Base-by-base conservation (phyloP, 2,329 filamentous ascomycete species). In the Claviceps paspali region DNA sequence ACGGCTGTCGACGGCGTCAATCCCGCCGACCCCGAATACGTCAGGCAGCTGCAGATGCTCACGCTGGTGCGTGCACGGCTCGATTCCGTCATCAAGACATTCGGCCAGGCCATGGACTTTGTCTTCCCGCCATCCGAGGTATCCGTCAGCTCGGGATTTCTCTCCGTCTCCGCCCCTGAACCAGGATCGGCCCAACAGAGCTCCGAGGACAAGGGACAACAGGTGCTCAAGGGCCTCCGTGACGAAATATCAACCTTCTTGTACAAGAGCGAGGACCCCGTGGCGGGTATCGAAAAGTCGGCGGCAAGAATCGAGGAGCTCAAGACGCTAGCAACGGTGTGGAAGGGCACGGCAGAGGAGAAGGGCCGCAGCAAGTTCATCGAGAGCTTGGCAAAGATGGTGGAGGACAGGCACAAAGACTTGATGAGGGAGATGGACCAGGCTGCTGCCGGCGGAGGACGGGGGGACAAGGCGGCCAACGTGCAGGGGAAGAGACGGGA, bases 61-160 rank as follows among this genome's bases (percentile, higher is more conserved):
- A 83, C 81, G 3, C 70, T 81, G 29, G 85, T 96, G 21, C 82
- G 87, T 35, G 63, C 74, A 2, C 80, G 86, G n/a, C 70, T 98
- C 12, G 87, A 96, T 45, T 72, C 77, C 2, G 87, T 96, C 18
- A 86, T 96, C 51, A 82, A 83, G 55, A 81, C 79, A 1, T 98
- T 98, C 55, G 88, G 87, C 29, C 81, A 92, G 49, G 88, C 91
- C 23, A 94, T 96, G 83, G 81, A 92, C 48, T 96, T 93, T 70
- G 81, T 84, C 1, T 76, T 95, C 35, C 84, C 88, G 1, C 87
- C 88, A 0, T 92, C 83, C 0, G 86, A 94, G 52, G 61, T 87
- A 10, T 88, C 82, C 0, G 73, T 92, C 39, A 74, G 79, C 32
- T 88, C 84, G 1, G 86, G 82, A 0, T 86, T 95, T 51, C 76